Evolutionary conservation across 2,329 filamentous ascomycete genomes (phyloP), one percentile per base, ranked within the genome.

Genomic region (Apiospora phragmitis): DNA sequence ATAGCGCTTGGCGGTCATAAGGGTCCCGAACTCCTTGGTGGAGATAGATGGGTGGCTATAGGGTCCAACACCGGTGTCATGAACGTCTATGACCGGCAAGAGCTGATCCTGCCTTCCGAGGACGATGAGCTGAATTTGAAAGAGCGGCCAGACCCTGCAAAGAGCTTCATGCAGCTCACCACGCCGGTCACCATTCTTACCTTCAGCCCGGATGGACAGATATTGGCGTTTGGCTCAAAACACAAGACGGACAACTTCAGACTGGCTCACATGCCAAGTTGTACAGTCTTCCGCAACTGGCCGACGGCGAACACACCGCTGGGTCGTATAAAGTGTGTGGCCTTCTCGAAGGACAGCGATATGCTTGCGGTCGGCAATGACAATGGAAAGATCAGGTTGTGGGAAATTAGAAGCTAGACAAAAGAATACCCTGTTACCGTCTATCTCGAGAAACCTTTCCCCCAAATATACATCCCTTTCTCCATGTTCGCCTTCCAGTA

Each of bases 251-350:
- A 98, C 82, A 94, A 95, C 0, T 83, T 99, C 80, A 88, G 93
- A 77, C 83, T 99, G 74, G 94, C 95, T 42, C 96, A 99, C 81
- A 83, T 99, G 75, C 95, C 95, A 0, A 95, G 90, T 75, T 97
- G 94, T 81, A 97, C 94, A 1, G 94, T 98, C 26, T 99, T 96
- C 86, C 91, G 92, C 77, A 99, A 99, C 82, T 99, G 96, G 96
- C 96, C 96, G 32, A 99, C 95, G 69, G 89, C 91, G 73, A 91
- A 93, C 80, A 99, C 96, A 70, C 94, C 95, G 0, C 82, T 99
- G 72, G 96, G 96, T 0, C 88, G 94, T 71, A 91, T 98, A 74
- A 93, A 93, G 2, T 86, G 90, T 0, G 89, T 94, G 71, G 91
- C 93, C 3, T 92, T 94, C 79, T 88, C 88, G 26, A 85, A 84